phyloP scores from a whole-genome alignment of 2,329 filamentous ascomycete species.

The Sclerotinia spermophila region DNA sequence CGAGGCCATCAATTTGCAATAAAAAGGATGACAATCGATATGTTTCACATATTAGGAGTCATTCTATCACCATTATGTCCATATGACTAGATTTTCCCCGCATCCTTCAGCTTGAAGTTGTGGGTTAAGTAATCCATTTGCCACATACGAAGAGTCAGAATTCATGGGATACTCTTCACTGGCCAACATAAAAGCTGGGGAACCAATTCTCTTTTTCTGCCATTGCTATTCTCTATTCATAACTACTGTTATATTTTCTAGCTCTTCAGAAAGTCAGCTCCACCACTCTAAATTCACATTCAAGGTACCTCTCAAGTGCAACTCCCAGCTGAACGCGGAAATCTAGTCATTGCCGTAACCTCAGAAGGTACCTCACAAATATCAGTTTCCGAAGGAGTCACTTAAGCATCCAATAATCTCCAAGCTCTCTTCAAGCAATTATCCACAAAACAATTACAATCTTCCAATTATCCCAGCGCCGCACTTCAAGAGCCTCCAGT shows the following conservation, averaged over 20 bases:
- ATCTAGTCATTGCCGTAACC: background rate
- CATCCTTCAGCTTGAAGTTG: background rate
- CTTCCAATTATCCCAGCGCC: no score
- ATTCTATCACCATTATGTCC: background rate
- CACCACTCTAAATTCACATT: background rate
- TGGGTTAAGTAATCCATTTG: background rate
- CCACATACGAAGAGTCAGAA: background rate
- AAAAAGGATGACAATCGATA: background rate
- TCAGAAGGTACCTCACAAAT: conserved; percentile 4
- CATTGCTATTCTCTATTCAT: background rate
- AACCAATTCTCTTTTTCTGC: background rate
- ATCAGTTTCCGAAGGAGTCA: background rate
- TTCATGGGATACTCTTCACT: background rate
- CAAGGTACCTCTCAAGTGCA: background rate
- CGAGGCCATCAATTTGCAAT: background rate
- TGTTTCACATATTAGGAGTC: background rate
- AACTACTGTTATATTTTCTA: background rate
- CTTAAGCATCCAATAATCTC: conserved; percentile 5
- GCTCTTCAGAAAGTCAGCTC: no score
- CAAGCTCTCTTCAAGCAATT: conserved; percentile 2
- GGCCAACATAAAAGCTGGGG: background rate
- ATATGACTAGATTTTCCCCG: background rate
- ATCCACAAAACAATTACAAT: background rate
- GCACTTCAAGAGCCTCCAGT: background rate
- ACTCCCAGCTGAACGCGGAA: background rate